A percentile compares a stretch with the other conserved stretches of the same genome.
phyloP scores from a whole-genome alignment of 2,329 filamentous ascomycete genomes.

The Cercospora nicotianae region DNA sequence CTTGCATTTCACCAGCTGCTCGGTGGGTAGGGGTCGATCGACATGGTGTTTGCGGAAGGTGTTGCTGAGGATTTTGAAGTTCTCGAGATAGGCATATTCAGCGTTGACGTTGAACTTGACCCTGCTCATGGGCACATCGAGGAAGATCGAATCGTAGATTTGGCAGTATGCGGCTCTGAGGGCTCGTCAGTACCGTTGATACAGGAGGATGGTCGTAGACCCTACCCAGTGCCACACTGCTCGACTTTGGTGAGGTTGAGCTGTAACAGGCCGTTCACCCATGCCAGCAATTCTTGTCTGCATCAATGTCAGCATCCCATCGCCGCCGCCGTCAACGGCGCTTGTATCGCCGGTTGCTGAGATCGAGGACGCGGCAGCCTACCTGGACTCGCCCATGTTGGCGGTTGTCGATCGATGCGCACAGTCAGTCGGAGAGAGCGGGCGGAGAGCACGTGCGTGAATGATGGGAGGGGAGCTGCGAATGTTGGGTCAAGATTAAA shows the following conservation, averaged over 20 bases:
- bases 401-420: background rate
- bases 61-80: slow-evolving; percentile 96
- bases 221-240: slow-evolving; percentile 95
- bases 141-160: slow-evolving; percentile 97
- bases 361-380: background rate
- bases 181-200: slow-evolving; percentile 18
- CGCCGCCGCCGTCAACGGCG: background rate
- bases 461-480: background rate
- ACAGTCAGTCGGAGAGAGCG: background rate
- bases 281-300: slow-evolving; percentile 94
- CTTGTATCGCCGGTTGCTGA: background rate
- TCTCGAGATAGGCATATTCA: slow-evolving; percentile 96
- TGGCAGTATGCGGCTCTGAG: slow-evolving; percentile 89
- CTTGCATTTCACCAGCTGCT: slow-evolving; percentile 92
- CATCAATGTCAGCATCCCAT: slow-evolving; percentile 13
- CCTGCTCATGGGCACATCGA: slow-evolving; percentile 88
- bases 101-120: slow-evolving; percentile 98
- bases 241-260: slow-evolving; percentile 98
- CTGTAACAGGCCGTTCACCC: slow-evolving; percentile 96
- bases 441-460: slow-evolving; percentile 1
- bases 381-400: slow-evolving; percentile 31
- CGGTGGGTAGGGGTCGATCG: slow-evolving; percentile 86
- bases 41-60: slow-evolving; percentile 81
- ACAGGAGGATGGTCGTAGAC: slow-evolving; percentile 29
- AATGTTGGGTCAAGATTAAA: background rate